Percentiles rank a stretch among this genome's conserved stretches.
These are phyloP conservation scores for Gyromitra esculenta DNA, from an alignment of 2,329 filamentous ascomycete species.

Conservation along the genomic window DNA sequence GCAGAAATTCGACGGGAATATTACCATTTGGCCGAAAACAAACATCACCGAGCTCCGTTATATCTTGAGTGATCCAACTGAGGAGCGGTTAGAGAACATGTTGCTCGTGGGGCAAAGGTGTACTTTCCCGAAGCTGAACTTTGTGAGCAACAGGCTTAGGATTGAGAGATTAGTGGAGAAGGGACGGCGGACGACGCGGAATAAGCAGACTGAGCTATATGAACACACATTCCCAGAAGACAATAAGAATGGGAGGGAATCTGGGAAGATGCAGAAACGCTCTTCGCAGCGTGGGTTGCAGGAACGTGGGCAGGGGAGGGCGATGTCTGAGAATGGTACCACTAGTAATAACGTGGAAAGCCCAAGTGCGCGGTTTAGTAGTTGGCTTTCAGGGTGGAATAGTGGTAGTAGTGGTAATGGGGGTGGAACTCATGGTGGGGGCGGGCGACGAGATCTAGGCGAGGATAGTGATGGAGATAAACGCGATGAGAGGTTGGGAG, in stretches of 20 bases:
- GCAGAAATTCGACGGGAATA: slow-evolving; percentile 90
- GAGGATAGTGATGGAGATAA: neutral
- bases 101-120: slow-evolving; percentile 88
- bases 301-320: slow-evolving; percentile 10
- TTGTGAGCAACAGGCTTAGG: slow-evolving; percentile 85
- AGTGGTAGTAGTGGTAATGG: neutral
- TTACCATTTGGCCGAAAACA: slow-evolving; percentile 94
- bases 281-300: slow-evolving; percentile 12
- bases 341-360: neutral
- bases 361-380: slow-evolving; percentile 29
- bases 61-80: slow-evolving; percentile 84
- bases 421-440: slow-evolving; percentile 8
- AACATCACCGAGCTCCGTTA: slow-evolving; percentile 80
- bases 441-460: slow-evolving; percentile 2
- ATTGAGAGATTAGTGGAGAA: slow-evolving; percentile 77
- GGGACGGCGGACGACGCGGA: slow-evolving; percentile 68
- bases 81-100: slow-evolving; percentile 82
- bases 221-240: neutral
- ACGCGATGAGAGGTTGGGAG: neutral
- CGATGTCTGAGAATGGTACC: slow-evolving; percentile 3
- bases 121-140: slow-evolving; percentile 89
- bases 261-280: slow-evolving; percentile 10
- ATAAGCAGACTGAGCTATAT: slow-evolving; percentile 66
- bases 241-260: neutral
- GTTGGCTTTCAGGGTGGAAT: slow-evolving; percentile 24